Base-by-base conservation (phyloP, 106 monocot species). In the Platanthera guangdongensis region DNA sequence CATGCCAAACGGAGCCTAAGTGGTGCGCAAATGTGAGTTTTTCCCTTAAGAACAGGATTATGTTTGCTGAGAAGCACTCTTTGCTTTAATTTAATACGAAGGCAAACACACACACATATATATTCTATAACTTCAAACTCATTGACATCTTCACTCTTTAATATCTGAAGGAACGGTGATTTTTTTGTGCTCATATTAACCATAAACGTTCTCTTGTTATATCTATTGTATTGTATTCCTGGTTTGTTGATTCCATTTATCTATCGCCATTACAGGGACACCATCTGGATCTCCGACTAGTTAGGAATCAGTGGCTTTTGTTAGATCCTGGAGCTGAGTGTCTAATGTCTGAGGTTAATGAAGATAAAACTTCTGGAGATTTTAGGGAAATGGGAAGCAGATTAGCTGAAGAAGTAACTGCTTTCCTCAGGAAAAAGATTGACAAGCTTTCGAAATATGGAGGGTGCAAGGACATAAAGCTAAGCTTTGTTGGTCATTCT, bases 401-500 rank as follows among this genome's bases (percentile, higher is more conserved):
- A 76, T 86, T 99, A 85, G 94, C 97, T 53, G 83, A 82, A 74
- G 97, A 99, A 81, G 94, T 91, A 11, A 77, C 81, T 65, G 30
- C 74, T 69, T 99, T 94, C 52, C 45, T 99, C 48, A 87, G 74
- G 65, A 91, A 88, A 84, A 87, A 90, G 78, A 81, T 90, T 54
- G 97, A 94, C 60, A 99, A 94, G 77, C 80, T 86, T 60, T 80
- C 84, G 22, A 89, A 79, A 76, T 88, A 86, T 78, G 97, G 91
- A 77, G 91, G 89, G 46, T 99, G 86, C 76, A 90, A 80, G 77
- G 93, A 86, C 15, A 83, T 94, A 62, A 99, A 89, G 73, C 86
- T 99, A 57, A 99, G 94, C 70, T 99, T 94, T 90, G 97, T 99
- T 15, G 93, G 97, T 13, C 93, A 99, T 90, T 99, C 97, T 22